Base-by-base conservation (phyloP, 2,329 filamentous ascomycete genomes). In the Colletotrichum caudatum region DNA sequence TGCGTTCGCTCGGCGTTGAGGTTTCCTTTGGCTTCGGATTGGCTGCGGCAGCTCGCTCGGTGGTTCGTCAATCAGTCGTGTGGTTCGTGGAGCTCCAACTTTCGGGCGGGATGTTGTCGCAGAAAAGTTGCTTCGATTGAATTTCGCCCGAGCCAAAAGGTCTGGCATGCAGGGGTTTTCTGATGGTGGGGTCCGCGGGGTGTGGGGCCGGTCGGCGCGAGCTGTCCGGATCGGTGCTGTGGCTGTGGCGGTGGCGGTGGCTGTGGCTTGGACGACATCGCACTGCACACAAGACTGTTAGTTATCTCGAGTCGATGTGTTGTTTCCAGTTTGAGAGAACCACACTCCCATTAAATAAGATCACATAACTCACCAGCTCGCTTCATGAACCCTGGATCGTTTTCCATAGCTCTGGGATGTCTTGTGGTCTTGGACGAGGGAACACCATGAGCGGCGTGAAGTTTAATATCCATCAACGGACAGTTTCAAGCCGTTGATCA, bases 111-210 rank as follows among this genome's bases (percentile, higher is more conserved):
- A 46, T 23, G 57, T 53, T n/a, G 58, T 69, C 65, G 64, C 69
- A 69, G n/a, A 68, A 71, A 71, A 69, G 69, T 60, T 69, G 69
- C 51, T 53, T 56, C n/a, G 59, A 64, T 50, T 62, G 54, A 39
- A 58, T 48, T 71, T 64, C 64, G 56, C 37, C 59, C 59, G 39
- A 64, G 65, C 64, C 53, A 23, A 54, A 63, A 53, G 51, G 50
- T 51, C 44, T 50, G 54, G 46, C 35, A 62, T 35, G 59, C 69
- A 71, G 69, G 69, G 69, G 66, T 69, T 71, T 71, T 69, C 54
- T 44, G 37, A 60, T 64, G 54, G 64, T 71, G 69, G 69, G 69
- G 69, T 64, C 69, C 65, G 69, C 69, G 69, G 69, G 69, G 69
- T 71, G 69, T 71, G 69, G 69, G 58, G 65, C 69, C 69, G 69